phyloP scores from a whole-genome alignment of 2,329 filamentous ascomycete genomes.

The Zymoseptoria crescenta region DNA sequence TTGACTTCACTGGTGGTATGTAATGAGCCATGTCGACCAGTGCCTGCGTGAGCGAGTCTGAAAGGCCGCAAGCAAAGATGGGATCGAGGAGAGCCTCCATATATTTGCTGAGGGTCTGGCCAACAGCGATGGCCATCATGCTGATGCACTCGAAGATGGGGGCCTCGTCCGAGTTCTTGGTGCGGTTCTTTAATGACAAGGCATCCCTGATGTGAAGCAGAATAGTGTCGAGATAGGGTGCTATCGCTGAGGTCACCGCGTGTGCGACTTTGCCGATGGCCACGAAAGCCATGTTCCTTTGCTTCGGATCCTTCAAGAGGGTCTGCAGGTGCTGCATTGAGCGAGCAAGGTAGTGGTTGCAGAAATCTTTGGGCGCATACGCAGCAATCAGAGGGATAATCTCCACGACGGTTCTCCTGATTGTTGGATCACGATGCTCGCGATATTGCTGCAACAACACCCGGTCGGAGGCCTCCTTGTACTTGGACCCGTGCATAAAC shows the following conservation, averaged over 20 bases:
- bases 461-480: slow-evolving; percentile 85
- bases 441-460: slow-evolving; percentile 69
- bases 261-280: slow-evolving; percentile 96
- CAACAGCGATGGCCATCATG: slow-evolving; percentile 87
- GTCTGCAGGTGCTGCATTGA: slow-evolving; percentile 96
- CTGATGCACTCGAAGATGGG: slow-evolving; percentile 98
- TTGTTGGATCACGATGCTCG: slow-evolving; percentile 81
- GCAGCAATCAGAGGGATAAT: slow-evolving; percentile 88
- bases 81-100: slow-evolving; percentile 93
- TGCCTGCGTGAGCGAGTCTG: slow-evolving; percentile 86
- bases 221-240: slow-evolving; percentile 89
- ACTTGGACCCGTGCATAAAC: slow-evolving; percentile 92
- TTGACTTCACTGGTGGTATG: slow-evolving; percentile 86
- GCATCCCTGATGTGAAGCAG: slow-evolving; percentile 90
- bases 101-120: slow-evolving; percentile 94
- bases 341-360: slow-evolving; percentile 76
- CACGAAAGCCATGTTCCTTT: slow-evolving; percentile 86
- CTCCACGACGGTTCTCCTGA: slow-evolving; percentile 80
- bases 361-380: slow-evolving; percentile 87
- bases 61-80: slow-evolving; percentile 93
- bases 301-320: slow-evolving; percentile 90
- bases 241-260: slow-evolving; percentile 89
- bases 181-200: slow-evolving; percentile 67
- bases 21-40: slow-evolving; percentile 98
- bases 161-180: slow-evolving; percentile 52